phyloP scores from a whole-genome alignment of 2,329 filamentous ascomycete genomes.

The Apiospora malaysiana region DNA sequence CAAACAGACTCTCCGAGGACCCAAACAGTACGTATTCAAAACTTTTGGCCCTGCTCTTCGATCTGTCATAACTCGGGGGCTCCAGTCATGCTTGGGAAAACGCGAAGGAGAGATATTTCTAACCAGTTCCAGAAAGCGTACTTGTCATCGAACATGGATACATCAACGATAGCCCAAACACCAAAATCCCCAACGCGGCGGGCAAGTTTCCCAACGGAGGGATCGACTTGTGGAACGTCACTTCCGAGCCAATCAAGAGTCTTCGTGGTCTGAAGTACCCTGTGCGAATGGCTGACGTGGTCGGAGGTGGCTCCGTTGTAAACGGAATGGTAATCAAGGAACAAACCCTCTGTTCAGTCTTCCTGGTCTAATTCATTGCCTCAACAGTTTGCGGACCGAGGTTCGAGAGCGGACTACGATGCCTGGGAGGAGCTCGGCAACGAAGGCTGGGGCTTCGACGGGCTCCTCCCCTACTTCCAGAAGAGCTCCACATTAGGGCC shows the following conservation, averaged over 20 bases:
- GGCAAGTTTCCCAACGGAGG: background rate
- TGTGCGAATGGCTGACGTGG: constrained; percentile 22
- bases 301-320: constrained; percentile 27
- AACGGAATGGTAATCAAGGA: constrained; percentile 34
- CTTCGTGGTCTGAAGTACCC: background rate
- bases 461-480: constrained; percentile 38
- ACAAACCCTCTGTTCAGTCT: background rate
- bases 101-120: background rate
- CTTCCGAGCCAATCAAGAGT: constrained; percentile 16
- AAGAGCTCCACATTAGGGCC: constrained; percentile 29
- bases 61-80: too few relatives aligned
- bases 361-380: background rate
- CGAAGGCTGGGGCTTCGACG: constrained; percentile 44
- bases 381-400: constrained; percentile 30
- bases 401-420: constrained; percentile 38
- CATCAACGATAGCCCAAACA: constrained; percentile 18
- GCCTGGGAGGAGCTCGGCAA: constrained; percentile 46
- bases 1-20: constrained; percentile 28
- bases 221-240: constrained; percentile 23
- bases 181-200: constrained; percentile 23
- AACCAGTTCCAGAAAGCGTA: constrained; percentile 14
- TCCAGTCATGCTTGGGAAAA: too few relatives aligned
- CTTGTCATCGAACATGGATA: constrained; percentile 25
- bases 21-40: constrained; percentile 13
- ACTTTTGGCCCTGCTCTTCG: background rate